phyloP scores from a whole-genome alignment of 352 stramenopile species.

The Globisporangium recalcitrans region DNA sequence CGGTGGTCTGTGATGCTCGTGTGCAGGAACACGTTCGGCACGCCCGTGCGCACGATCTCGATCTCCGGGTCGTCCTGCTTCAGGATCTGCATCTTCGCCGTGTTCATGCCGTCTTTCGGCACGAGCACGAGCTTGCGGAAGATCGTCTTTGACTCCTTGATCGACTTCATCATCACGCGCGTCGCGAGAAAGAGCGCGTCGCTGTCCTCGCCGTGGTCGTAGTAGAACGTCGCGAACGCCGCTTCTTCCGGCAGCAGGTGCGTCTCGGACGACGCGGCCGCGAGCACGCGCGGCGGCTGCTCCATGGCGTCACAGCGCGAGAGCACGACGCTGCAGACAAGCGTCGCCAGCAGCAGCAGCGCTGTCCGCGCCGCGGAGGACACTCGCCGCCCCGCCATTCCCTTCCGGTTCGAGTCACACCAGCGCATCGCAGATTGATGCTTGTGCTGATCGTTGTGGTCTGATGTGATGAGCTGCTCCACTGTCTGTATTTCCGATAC shows the following conservation, averaged over 20 bases:
- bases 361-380: background rate
- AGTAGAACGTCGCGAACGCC: constrained; percentile 26
- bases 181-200: constrained; percentile 23
- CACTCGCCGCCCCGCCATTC: background rate
- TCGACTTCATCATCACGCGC: constrained; percentile 21
- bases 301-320: background rate
- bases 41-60: constrained; percentile 56
- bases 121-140: constrained; percentile 72
- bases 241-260: constrained; percentile 15
- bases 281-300: constrained; percentile 8
- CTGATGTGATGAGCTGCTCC: background rate
- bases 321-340: background rate
- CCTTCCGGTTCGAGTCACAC: background rate
- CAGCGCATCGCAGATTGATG: background rate
- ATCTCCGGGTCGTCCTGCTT: constrained; percentile 50
- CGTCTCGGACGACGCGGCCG: background rate
- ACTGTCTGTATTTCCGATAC: background rate
- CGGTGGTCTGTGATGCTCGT: constrained; percentile 52
- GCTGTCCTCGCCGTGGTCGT: constrained; percentile 23
- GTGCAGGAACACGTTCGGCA: constrained; percentile 67
- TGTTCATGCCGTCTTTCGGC: constrained; percentile 50
- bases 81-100: constrained; percentile 32
- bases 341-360: background rate
- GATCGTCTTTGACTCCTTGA: constrained; percentile 31
- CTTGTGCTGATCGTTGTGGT: background rate